These are phyloP conservation scores for Oryza glumipatula DNA, from an alignment of 176 grass and related monocot genomes.

Conservation along the genomic window DNA sequence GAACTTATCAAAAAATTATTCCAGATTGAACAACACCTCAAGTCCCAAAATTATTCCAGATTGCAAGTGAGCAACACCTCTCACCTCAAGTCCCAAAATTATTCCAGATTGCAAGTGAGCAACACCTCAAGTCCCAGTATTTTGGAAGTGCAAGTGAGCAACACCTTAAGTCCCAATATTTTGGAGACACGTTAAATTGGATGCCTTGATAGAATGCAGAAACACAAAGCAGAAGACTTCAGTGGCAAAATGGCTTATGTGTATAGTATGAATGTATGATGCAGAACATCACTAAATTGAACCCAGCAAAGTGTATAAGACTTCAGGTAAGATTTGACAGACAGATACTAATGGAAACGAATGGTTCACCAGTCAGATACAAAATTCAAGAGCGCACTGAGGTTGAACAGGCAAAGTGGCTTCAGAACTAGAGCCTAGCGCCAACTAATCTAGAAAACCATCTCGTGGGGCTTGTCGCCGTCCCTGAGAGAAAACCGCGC, in stretches of 20 bases:
- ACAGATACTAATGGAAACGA: slow-evolving; percentile 39
- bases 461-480: slow-evolving; percentile 86
- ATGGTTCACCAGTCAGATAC: slow-evolving; percentile 37
- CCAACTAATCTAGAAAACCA: slow-evolving; percentile 73
- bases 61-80: neutral
- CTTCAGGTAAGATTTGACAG: slow-evolving; percentile 31
- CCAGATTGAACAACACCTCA: neutral
- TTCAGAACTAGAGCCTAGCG: slow-evolving; percentile 15
- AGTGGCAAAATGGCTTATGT: neutral
- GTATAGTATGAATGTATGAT: slow-evolving; percentile 15
- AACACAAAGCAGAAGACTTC: neutral
- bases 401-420: slow-evolving; percentile 22
- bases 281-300: slow-evolving; percentile 2
- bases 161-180: neutral
- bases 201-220: neutral
- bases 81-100: neutral
- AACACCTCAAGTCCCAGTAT: too few relatives aligned
- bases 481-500: slow-evolving; percentile 83
- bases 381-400: slow-evolving; percentile 34
- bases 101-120: too few relatives aligned
- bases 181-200: neutral
- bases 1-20: neutral
- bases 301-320: neutral
- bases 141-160: neutral
- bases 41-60: too few relatives aligned